phyloP scores from a whole-genome alignment of 768 basidiomycete species.

The Pholiota molesta region DNA sequence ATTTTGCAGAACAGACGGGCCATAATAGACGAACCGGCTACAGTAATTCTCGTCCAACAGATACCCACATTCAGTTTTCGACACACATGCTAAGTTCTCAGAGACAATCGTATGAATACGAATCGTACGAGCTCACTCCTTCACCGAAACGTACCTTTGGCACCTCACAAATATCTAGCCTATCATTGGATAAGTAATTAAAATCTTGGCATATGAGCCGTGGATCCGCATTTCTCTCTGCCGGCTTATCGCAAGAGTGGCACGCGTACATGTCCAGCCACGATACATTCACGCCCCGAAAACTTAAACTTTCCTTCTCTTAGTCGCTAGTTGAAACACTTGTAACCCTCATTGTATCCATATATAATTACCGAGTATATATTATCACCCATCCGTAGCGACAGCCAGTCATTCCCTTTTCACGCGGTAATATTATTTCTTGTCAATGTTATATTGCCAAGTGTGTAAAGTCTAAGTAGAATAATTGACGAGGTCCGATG shows the following conservation, averaged over 20 bases:
- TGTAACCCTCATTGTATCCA: too few relatives aligned
- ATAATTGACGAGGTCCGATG: background rate
- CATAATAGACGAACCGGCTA: constrained; percentile 11
- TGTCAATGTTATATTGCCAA: background rate
- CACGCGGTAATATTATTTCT: background rate
- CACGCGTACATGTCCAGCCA: too few relatives aligned
- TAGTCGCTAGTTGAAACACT: too few relatives aligned
- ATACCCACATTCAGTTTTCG: constrained; percentile 33
- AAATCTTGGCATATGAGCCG: background rate
- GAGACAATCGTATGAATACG: constrained; percentile 5
- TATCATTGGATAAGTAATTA: constrained; percentile 14
- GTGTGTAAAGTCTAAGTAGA: background rate
- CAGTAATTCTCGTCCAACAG: constrained; percentile 25
- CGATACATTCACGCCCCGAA: too few relatives aligned
- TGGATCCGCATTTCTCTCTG: too few relatives aligned
- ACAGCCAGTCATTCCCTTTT: too few relatives aligned
- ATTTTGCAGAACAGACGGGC: constrained; percentile 23
- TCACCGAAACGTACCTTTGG: constrained; percentile 10
- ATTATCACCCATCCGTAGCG: too few relatives aligned
- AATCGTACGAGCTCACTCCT: constrained; percentile 26
- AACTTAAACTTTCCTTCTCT: too few relatives aligned
- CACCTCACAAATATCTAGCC: constrained; percentile 15
- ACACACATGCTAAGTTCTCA: constrained; percentile 23
- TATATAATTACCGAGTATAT: too few relatives aligned
- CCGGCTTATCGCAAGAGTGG: too few relatives aligned